phyloP scores from a whole-genome alignment of 106 monocot genomes.

The Apostasia shenzhenica region DNA sequence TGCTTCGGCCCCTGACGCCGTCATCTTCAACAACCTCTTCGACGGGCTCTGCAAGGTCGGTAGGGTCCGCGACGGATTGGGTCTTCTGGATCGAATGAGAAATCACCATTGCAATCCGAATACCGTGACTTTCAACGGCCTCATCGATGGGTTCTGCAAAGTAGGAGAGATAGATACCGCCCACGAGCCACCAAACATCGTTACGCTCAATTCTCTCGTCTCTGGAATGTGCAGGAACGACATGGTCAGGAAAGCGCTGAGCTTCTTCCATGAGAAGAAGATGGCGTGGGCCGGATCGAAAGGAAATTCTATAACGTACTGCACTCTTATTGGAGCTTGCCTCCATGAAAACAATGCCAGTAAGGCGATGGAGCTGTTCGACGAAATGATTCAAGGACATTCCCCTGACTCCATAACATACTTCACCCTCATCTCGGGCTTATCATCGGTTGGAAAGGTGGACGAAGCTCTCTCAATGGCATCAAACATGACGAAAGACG shows the following conservation, averaged over 20 bases:
- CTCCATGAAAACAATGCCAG: conserved; percentile 56
- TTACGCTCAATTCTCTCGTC: conserved; percentile 62
- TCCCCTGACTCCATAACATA: conserved; percentile 52
- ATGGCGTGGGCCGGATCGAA: conserved; percentile 19
- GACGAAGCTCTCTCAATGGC: conserved; percentile 49
- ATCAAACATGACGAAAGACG: conserved; percentile 40
- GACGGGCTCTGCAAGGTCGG: conserved; percentile 70
- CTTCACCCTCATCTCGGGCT: conserved; percentile 74
- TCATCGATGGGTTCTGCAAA: conserved; percentile 72
- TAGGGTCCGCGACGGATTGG: conserved; percentile 33
- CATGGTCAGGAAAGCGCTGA: conserved; percentile 41
- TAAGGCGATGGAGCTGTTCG: conserved; percentile 55
- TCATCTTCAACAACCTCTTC: conserved; percentile 50
- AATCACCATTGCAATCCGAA: conserved; percentile 22
- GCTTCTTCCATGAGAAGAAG: conserved; percentile 45
- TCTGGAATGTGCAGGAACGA: conserved; percentile 59
- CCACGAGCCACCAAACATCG: conserved; percentile 26
- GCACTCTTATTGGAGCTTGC: conserved; percentile 60
- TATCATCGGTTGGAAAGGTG: conserved; percentile 38
- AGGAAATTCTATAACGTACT: conserved; percentile 52
- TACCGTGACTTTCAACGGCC: conserved; percentile 47
- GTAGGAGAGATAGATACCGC: conserved; percentile 34
- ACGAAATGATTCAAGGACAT: conserved; percentile 65
- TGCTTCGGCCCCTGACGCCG: conserved; percentile 24
- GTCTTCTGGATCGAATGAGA: conserved; percentile 40